phyloP scores from a whole-genome alignment of 2,329 filamentous ascomycete genomes.

The Arthroderma uncinatum region DNA sequence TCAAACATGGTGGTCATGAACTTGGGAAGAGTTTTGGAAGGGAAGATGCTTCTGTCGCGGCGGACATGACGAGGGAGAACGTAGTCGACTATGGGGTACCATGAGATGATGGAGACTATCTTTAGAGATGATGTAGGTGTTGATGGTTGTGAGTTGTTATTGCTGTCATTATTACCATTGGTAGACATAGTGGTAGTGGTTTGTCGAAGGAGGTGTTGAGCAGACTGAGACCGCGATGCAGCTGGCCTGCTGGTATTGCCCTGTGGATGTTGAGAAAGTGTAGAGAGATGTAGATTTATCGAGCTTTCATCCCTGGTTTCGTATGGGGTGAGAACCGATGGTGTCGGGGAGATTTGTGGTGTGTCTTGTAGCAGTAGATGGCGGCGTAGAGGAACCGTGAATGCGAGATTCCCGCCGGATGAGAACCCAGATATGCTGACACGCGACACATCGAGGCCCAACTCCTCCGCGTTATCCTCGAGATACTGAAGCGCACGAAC shows the following conservation, averaged over 20 bases:
- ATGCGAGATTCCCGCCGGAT: constrained; percentile 51
- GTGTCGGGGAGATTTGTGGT: constrained; percentile 10
- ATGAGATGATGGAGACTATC: constrained; percentile 48
- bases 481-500: constrained; percentile 51
- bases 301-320: neutral
- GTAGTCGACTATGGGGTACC: constrained; percentile 54
- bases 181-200: constrained; percentile 24
- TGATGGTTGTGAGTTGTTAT: constrained; percentile 8
- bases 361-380: constrained; percentile 20
- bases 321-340: constrained; percentile 6
- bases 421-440: constrained; percentile 53
- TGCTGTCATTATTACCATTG: neutral
- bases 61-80: constrained; percentile 49
- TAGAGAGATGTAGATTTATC: neutral
- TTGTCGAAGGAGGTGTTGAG: constrained; percentile 11
- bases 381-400: constrained; percentile 50
- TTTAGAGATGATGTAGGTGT: constrained; percentile 26
- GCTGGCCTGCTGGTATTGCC: constrained; percentile 13
- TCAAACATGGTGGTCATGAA: constrained; percentile 42
- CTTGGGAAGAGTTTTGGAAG: constrained; percentile 39
- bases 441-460: constrained; percentile 47
- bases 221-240: constrained; percentile 13
- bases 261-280: neutral
- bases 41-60: constrained; percentile 43
- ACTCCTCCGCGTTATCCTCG: constrained; percentile 43